Base-by-base conservation (phyloP, 2,329 filamentous ascomycete species). In the Aspergillus flavus region DNA sequence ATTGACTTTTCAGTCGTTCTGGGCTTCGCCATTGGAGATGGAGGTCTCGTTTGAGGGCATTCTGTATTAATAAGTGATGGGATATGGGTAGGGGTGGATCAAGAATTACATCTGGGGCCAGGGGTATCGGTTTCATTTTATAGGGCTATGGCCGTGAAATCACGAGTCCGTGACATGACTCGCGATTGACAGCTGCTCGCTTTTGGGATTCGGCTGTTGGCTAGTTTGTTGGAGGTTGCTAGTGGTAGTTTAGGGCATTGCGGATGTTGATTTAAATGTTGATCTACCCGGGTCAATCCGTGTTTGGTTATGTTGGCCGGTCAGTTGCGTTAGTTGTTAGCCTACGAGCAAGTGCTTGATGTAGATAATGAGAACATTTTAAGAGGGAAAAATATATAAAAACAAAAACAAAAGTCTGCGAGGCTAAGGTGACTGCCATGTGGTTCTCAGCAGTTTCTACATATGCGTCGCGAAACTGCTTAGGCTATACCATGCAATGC, bases 11-110 rank as follows among this genome's bases (percentile, higher is more conserved):
- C 57, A 59, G 39, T 34, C 53, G 7, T 30, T 28, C 30, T 57
- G 53, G 21, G 26, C 6, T 23, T 16, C 34, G 32, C 53, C 28
- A 16, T 61, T 36, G 14, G 36, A 23, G 6, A 21, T n/a, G n/a
- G n/a, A 39, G 23, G 21, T 32, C 9, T 59, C 61, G 14, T 59
- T 62, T 14, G 50, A 59, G 7, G 41, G 57, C 61, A 62, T 62
- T 21, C n/a, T 52, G 28, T 3, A 11, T 16, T n/a, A 30, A 11
- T 3, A 7, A 6, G n/a, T 34, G 32, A 30, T 19, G 3, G 12
- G 1, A 26, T n/a, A 30, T 2, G 16, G 16, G 7, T 10, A 50
- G 23, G 3, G 26, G 14, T 19, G 14, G 14, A 19, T 10, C 26
- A 6, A 23, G 41, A 21, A 9, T 14, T 39, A 4, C 14, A 6